Percentiles rank a stretch among this genome's conserved stretches.
Evolutionary conservation across 2,329 filamentous ascomycete species (phyloP).

Genomic region (Fusarium tupiense): DNA sequence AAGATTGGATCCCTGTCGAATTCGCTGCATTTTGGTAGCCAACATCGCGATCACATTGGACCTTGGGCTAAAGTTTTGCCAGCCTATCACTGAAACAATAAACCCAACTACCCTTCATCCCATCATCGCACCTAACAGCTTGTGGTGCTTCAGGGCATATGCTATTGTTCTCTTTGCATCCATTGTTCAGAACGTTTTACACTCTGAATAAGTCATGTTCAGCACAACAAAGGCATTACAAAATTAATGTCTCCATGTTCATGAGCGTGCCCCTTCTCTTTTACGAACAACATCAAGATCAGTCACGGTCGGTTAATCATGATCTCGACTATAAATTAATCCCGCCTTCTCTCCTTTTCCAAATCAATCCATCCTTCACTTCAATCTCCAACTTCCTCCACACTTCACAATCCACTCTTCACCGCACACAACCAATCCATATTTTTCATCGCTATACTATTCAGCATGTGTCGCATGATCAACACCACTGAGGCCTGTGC

Average conservation of each 20-base stretch:
- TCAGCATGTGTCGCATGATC: neutral
- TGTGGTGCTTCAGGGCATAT: fast-evolving
- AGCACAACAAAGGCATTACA: neutral
- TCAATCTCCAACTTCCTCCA: neutral
- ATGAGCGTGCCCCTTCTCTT: fast-evolving
- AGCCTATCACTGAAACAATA: neutral
- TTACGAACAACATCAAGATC: no score
- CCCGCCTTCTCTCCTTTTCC: fast-evolving
- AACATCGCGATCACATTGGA: neutral
- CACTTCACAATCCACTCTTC: neutral
- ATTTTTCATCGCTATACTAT: neutral
- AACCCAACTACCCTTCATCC: neutral
- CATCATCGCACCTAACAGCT: fast-evolving
- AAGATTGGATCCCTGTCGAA: no score
- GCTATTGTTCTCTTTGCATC: neutral
- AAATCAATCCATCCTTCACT: neutral
- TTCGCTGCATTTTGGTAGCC: neutral
- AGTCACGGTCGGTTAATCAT: no score
- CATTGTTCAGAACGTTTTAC: neutral
- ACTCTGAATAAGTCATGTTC: fast-evolving
- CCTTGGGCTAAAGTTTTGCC: neutral
- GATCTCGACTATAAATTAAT: neutral
- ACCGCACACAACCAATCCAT: fast-evolving
- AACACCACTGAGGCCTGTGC: neutral
- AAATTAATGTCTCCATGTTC: neutral